These are phyloP conservation scores for Candida argentea DNA, from an alignment of 805 yeast genomes.

Conservation along the genomic window DNA sequence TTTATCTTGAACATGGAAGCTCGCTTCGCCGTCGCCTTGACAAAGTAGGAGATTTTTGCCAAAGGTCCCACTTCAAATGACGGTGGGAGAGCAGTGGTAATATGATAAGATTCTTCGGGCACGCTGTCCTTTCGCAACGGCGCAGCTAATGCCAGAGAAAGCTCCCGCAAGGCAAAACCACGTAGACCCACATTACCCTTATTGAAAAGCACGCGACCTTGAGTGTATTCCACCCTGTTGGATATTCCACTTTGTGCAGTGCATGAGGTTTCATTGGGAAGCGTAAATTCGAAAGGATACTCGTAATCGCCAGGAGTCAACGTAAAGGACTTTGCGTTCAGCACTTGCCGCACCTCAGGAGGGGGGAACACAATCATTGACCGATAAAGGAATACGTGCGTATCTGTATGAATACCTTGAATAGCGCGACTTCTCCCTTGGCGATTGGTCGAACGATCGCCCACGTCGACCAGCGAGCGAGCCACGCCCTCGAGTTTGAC, in stretches of 20 bases:
- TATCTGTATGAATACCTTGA: constrained; percentile 18
- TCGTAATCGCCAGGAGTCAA: constrained; percentile 41
- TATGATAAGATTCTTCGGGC: constrained; percentile 12
- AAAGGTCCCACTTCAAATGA: constrained; percentile 22
- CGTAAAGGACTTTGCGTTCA: constrained; percentile 34
- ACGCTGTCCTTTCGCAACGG: too few relatives aligned
- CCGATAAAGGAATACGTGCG: constrained; percentile 40
- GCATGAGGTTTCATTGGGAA: constrained; percentile 36
- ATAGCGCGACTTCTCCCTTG: constrained; percentile 2
- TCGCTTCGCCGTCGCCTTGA: constrained; percentile 52
- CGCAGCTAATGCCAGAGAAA: neutral
- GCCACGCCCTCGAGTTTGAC: constrained; percentile 45
- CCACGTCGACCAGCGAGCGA: constrained; percentile 21
- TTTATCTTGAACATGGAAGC: constrained; percentile 39
- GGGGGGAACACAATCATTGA: constrained; percentile 44
- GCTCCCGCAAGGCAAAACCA: constrained; percentile 1
- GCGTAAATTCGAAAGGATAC: constrained; percentile 38
- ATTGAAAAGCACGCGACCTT: too few relatives aligned
- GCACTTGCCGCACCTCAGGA: constrained; percentile 33
- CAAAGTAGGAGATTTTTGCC: constrained; percentile 40
- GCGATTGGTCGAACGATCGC: neutral
- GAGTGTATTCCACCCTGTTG: constrained; percentile 22
- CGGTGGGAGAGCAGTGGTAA: constrained; percentile 23
- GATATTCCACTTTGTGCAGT: constrained; percentile 22
- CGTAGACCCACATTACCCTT: constrained; percentile 19